These are phyloP conservation scores for Nemophila menziesii DNA, from an alignment of 257 asterid genomes.

Conservation along the genomic window DNA sequence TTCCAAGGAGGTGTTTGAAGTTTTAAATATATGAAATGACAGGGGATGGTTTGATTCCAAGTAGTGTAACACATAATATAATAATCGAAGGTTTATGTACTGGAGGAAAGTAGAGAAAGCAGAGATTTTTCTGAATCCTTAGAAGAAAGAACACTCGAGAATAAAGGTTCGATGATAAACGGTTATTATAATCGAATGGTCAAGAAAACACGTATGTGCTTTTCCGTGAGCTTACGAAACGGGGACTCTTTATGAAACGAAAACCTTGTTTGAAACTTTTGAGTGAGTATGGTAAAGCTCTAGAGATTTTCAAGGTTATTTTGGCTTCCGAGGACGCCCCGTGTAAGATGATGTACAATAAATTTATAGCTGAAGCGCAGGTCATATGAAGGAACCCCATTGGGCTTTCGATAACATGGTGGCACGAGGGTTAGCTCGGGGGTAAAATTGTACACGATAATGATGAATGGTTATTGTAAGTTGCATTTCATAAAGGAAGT, in stretches of 20 bases:
- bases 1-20: slow-evolving; percentile 20
- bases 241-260: slow-evolving; percentile 28
- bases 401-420: slow-evolving; percentile 44
- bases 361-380: slow-evolving; percentile 44
- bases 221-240: slow-evolving; percentile 23
- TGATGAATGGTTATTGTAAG: slow-evolving; percentile 74
- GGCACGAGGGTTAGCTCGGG: slow-evolving; percentile 39
- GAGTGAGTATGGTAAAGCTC: slow-evolving; percentile 32
- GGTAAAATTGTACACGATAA: slow-evolving; percentile 53
- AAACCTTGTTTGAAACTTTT: slow-evolving; percentile 45
- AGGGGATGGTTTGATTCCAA: slow-evolving; percentile 41
- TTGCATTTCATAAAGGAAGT: slow-evolving; percentile 41
- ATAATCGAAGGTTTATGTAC: slow-evolving; percentile 67
- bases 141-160: slow-evolving; percentile 38
- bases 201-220: slow-evolving; percentile 32
- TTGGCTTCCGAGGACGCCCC: slow-evolving; percentile 33
- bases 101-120: slow-evolving; percentile 50
- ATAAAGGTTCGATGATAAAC: slow-evolving; percentile 51
- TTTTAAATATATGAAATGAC: slow-evolving; percentile 57
- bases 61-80: slow-evolving; percentile 40
- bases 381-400: slow-evolving; percentile 52
- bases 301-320: slow-evolving; percentile 23
- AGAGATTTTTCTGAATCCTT: slow-evolving; percentile 33
- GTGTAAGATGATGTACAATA: slow-evolving; percentile 29
- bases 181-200: slow-evolving; percentile 53